phyloP scores from a whole-genome alignment of 176 grass and related monocot species.

The Carex kokanica region DNA sequence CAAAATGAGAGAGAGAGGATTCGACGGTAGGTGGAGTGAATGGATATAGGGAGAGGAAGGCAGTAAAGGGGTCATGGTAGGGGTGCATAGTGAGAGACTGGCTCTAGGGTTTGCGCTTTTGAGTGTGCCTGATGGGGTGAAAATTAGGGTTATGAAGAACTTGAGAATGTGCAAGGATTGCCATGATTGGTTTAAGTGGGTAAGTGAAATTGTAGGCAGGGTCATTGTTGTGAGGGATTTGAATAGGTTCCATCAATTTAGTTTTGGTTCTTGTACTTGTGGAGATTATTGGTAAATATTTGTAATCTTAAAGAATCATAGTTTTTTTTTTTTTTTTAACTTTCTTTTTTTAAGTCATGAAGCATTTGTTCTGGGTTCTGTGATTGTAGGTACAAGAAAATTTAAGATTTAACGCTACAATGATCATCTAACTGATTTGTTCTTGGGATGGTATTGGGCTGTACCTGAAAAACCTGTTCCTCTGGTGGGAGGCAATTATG shows the following conservation, averaged over 20 bases:
- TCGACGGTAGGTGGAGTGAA: conserved; percentile 30
- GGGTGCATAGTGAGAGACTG: conserved; percentile 65
- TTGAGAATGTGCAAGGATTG: conserved; percentile 81
- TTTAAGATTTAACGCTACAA: not conserved
- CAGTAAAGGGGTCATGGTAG: conserved; percentile 46
- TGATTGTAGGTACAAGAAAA: not conserved
- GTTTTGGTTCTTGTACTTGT: conserved; percentile 62
- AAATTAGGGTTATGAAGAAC: conserved; percentile 84
- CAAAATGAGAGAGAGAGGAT: conserved; percentile 67
- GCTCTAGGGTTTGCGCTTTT: conserved; percentile 59
- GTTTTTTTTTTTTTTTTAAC: not conserved
- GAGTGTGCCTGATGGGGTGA: conserved; percentile 44
- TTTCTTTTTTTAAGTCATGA: not conserved
- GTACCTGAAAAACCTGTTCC: not conserved
- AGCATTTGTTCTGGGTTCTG: not conserved
- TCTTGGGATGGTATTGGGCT: not conserved
- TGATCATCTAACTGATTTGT: not conserved
- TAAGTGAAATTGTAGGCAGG: conserved; percentile 55
- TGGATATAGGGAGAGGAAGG: conserved; percentile 45
- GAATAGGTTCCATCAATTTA: conserved; percentile 83
- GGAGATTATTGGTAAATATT: conserved; percentile 55
- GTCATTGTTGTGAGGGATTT: conserved; percentile 79
- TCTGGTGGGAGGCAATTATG: not conserved
- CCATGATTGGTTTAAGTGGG: conserved; percentile 67
- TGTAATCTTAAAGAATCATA: not conserved